Conservation (phyloP, 495 filamentous ascomycete species). For the Schizothecium vesticola region DNA sequence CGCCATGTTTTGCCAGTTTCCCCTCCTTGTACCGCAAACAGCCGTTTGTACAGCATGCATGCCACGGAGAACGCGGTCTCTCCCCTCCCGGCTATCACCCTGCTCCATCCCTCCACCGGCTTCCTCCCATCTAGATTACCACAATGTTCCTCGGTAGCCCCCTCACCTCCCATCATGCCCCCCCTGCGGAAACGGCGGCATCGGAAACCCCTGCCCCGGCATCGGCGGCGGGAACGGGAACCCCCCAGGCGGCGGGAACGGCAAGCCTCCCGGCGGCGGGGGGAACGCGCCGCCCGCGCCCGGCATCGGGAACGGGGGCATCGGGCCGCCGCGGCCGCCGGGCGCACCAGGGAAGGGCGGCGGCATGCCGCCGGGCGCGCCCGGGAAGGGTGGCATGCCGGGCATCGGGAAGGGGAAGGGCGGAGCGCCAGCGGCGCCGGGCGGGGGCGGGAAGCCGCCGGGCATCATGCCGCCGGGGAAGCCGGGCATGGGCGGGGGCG, state of each 20-base stretch:
- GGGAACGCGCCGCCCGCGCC: constrained; percentile 30
- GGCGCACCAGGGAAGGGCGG: constrained; percentile 24
- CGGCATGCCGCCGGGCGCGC: constrained; percentile 9
- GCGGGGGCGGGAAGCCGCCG: constrained; percentile 31
- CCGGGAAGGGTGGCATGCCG: constrained; percentile 20
- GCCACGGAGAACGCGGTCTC: background rate
- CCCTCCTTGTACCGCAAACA: background rate
- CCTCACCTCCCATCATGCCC: constrained; percentile 1
- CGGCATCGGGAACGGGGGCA: constrained; percentile 61
- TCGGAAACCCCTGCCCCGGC: constrained; percentile 33
- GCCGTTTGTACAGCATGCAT: background rate
- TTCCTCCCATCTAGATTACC: background rate
- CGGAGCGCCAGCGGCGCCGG: constrained; percentile 16
- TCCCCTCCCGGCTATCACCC: too few species aligned
- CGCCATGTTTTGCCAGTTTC: background rate
- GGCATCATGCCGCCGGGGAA: constrained; percentile 33
- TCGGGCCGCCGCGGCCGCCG: constrained; percentile 49
- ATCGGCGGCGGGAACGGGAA: constrained; percentile 37
- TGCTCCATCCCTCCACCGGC: background rate
- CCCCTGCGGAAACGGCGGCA: constrained; percentile 24
- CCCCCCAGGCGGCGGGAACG: constrained; percentile 48
- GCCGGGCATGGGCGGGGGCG: constrained; percentile 45
- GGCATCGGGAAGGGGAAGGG: constrained; percentile 54
- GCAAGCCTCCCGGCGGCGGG: constrained; percentile 45
- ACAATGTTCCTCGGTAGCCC: background rate